Evolutionary conservation across 2,329 filamentous ascomycete genomes (phyloP).

Genomic region (Capronia epimyces): DNA sequence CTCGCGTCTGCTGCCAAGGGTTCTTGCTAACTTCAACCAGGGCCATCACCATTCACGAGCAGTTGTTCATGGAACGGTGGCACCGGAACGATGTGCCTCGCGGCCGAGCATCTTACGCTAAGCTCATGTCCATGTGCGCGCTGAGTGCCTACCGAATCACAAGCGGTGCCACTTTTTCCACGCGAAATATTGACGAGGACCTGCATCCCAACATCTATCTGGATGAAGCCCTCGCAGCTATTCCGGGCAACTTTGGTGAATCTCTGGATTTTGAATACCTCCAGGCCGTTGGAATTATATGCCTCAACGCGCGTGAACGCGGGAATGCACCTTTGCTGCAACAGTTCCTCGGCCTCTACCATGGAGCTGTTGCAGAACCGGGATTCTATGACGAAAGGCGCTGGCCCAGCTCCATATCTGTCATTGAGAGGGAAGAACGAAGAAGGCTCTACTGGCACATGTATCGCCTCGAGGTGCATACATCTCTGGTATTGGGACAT

Average conservation of each 20-base stretch:
- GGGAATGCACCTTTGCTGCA: constrained; percentile 8
- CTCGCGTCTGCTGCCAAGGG: background rate
- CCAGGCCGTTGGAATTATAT: constrained; percentile 7
- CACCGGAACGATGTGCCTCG: constrained; percentile 1
- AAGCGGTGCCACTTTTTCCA: constrained; percentile 6
- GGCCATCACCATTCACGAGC: constrained; percentile 3
- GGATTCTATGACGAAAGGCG: constrained; percentile 11
- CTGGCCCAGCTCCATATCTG: constrained; percentile 2
- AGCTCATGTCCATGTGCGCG: constrained; percentile 8
- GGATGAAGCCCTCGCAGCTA: constrained; percentile 5
- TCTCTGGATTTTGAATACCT: constrained; percentile 3
- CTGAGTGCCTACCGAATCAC: constrained; percentile 9
- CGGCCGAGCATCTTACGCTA: constrained; percentile 2
- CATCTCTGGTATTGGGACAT: constrained; percentile 11
- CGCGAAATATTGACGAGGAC: background rate
- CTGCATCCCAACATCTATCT: constrained; percentile 6
- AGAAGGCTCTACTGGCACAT: constrained; percentile 12
- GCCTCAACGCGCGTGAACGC: constrained; percentile 5
- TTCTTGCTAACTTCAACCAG: background rate
- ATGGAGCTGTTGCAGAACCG: constrained; percentile 4
- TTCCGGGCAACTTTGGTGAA: constrained; percentile 2
- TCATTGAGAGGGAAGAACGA: constrained; percentile 10
- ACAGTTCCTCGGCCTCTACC: constrained; percentile 9
- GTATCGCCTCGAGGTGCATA: constrained; percentile 15
- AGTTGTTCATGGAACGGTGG: constrained; percentile 6